Evolutionary conservation across 148 eudicot genomes (phyloP), one percentile per base, ranked within the genome.

Genomic region (Talinum fruticosum): DNA sequence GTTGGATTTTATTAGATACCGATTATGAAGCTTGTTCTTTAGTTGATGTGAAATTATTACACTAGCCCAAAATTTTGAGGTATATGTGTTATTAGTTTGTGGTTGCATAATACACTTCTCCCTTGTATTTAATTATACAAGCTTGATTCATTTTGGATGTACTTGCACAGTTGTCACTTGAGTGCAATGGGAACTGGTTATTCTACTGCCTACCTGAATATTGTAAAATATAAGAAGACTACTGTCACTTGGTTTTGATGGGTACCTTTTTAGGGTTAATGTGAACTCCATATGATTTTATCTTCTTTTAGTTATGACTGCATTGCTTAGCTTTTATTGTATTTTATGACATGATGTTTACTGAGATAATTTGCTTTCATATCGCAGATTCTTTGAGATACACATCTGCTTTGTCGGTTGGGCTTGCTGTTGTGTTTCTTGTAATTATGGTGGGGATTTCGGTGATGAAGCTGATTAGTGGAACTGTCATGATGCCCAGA

Each of bases 391-490:
- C 97, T 37, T 79, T 92, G 75, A 74, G 89, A 23, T 86, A 87
- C 83, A 87, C 92, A 37, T 92, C 94, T 24, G 91, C 92, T 19
- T 74, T 89, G 72, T 88, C 94, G 18, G 91, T 90, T 75, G 88
- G 86, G 44, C 82, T 92, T 76, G 97, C 97, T 32, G 75, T 92
- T 57, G 88, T 90, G 32, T 90, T 92, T 74, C 87, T 92, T 37
- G 85, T 87, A 18, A 89, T 90, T 45, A 83, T 86, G 69, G 86
- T 84, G 37, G 88, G 87, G 69, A 88, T 92, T 47, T 73, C 91
- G 4, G 78, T 89, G 36, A 45, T 81, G 29, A 89, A 90, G 83
- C 76, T 87, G 65, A 14, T 72, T 5, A 73, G 84, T 30, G 94
- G 97, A 62, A 75, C 75, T 67, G 84, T 87, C 69, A 34, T 69